phyloP scores from a whole-genome alignment of 2,329 filamentous ascomycete species.

The Calonectria honghensis region DNA sequence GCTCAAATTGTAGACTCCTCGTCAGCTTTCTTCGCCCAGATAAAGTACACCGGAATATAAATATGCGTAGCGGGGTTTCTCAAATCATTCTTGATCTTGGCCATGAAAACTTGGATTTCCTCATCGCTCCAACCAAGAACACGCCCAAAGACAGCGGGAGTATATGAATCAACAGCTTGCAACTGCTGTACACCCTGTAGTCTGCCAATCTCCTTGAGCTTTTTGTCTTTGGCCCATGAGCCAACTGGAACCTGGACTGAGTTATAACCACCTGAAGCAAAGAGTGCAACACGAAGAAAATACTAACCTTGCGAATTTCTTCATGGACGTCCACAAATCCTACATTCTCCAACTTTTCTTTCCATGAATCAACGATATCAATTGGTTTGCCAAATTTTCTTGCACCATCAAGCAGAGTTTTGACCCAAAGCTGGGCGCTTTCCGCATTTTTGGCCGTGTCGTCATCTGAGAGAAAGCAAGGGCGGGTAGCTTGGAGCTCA shows the following conservation, averaged over 20 bases:
- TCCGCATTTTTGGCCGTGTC: constrained; percentile 14
- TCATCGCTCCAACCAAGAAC: constrained; percentile 46
- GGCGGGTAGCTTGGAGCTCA: constrained; percentile 1
- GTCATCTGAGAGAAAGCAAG: constrained; percentile 15
- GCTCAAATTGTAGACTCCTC: neutral
- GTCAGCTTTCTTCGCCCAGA: constrained; percentile 44
- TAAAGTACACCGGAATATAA: constrained; percentile 46
- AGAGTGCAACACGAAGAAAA: too few relatives aligned
- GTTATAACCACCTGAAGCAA: neutral
- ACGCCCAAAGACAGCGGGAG: constrained; percentile 43
- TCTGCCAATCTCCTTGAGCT: constrained; percentile 46
- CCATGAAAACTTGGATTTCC: constrained; percentile 47
- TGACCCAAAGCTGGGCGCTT: constrained; percentile 16
- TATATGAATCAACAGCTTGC: constrained; percentile 46
- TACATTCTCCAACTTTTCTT: neutral
- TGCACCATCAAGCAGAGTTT: neutral
- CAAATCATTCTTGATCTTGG: constrained; percentile 48
- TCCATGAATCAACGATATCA: constrained; percentile 2
- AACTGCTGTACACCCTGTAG: constrained; percentile 43
- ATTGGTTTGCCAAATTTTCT: constrained; percentile 21
- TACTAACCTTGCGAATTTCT: constrained; percentile 30
- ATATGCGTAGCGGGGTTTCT: constrained; percentile 43
- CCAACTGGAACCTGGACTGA: constrained; percentile 38
- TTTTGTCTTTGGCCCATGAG: constrained; percentile 36
- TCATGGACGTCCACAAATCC: constrained; percentile 34